Evolutionary conservation across 345 rosid genomes (phyloP).

Genomic region (Populus deltoides): DNA sequence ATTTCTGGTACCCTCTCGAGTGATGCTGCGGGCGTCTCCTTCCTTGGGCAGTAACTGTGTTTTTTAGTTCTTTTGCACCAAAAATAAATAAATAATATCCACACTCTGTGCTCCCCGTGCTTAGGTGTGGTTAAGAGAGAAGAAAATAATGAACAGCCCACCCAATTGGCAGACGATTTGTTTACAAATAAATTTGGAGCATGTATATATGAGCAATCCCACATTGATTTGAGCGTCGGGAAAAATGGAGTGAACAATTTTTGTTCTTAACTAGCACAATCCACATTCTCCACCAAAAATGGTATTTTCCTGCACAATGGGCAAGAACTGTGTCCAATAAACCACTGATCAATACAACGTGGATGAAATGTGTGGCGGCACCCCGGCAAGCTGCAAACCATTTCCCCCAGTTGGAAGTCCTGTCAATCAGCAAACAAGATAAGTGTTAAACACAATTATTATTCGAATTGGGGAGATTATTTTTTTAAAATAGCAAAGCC

Average conservation of each 20-base stretch:
- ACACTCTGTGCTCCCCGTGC: too few species aligned
- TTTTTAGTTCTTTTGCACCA: too few species aligned
- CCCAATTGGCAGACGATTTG: neutral
- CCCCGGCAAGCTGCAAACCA: slow-evolving; percentile 24
- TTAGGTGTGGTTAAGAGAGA: too few species aligned
- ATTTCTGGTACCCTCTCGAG: too few species aligned
- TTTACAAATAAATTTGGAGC: neutral
- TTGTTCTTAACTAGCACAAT: neutral
- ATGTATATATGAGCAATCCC: neutral
- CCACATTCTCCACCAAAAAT: neutral
- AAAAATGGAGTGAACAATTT: neutral
- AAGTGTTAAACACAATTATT: neutral
- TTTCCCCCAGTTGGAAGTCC: slow-evolving; percentile 31
- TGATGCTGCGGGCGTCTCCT: too few species aligned
- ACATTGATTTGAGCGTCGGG: neutral
- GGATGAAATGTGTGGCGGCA: slow-evolving; percentile 36
- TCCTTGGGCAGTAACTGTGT: too few species aligned
- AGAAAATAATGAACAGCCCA: too few species aligned
- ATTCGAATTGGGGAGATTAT: neutral
- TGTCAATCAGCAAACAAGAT: slow-evolving; percentile 2
- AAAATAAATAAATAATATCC: too few species aligned
- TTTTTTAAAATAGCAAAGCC: neutral
- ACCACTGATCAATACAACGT: slow-evolving; percentile 29
- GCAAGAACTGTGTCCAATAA: slow-evolving; percentile 28
- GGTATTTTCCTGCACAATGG: slow-evolving; percentile 35